Base-by-base conservation (phyloP, 768 basidiomycete species). In the Calocybe gangraenosa region DNA sequence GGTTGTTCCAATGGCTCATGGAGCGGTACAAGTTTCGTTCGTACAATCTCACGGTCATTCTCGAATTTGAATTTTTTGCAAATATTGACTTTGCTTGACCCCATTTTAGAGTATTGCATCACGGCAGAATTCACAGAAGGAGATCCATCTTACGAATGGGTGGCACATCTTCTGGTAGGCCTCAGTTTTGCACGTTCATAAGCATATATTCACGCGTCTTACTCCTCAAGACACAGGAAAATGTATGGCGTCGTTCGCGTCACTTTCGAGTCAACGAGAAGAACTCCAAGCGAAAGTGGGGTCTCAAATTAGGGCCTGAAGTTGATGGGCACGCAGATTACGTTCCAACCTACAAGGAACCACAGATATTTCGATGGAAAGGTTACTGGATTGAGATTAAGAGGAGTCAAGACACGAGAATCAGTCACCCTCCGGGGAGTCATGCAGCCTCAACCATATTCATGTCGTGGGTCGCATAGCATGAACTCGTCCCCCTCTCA, bases 91-190 rank as follows among this genome's bases (percentile, higher is more conserved):
- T n/a, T n/a, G n/a, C n/a, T n/a, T n/a, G n/a, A n/a, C n/a, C n/a
- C n/a, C n/a, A n/a, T n/a, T n/a, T n/a, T n/a, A 76, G 74, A 69
- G 42, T 72, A 69, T 42, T 68, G 64, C 2, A 63, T 75, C 7
- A 70, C 72, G 6, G 75, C 72, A 0, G 65, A 66, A 28, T 75
- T 78, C 46, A 57, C 59, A n/a, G 63, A 73, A 49, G 69, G 71
- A 8, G 74, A 76, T 48, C 73, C 70, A 0, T 62, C 71, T 1
- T 76, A 73, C 47, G 75, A 76, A 40, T 78, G 75, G 74, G 62
- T 78, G 5, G 52, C 73, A 1, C 57, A 66, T 7, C 71, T 73
- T 43, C 53, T 78, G 40, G 74, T 74, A 37, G 42, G 64, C 53
- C 19, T 22, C 20, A 21, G 39, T 14, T n/a, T 7, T n/a, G 7